Conservation (phyloP, 2,329 filamentous ascomycete genomes). For the Alternaria postmessia region DNA sequence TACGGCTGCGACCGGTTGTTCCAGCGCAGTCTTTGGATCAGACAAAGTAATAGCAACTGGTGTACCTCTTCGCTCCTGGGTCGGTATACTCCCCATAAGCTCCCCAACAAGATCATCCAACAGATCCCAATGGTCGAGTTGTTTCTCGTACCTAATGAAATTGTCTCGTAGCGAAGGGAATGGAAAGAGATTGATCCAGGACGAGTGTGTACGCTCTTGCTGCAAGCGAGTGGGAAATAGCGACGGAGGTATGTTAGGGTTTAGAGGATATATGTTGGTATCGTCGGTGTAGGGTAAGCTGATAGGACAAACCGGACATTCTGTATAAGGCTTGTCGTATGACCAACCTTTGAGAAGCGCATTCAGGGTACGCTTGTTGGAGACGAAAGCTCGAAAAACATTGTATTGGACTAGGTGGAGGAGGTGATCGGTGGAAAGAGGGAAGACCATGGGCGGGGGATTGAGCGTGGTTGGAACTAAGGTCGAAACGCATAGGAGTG, state of each 20-base stretch:
- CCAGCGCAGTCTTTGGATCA: not conserved
- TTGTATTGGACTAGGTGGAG: constrained; percentile 52
- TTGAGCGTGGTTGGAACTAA: constrained; percentile 1
- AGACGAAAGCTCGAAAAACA: constrained; percentile 46
- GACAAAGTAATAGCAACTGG: not conserved
- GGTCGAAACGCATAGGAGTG: not conserved
- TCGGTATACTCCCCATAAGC: constrained; percentile 4
- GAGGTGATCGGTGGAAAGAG: constrained; percentile 37
- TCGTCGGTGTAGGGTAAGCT: constrained; percentile 11
- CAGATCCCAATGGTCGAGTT: constrained; percentile 11
- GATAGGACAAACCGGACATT: constrained; percentile 6
- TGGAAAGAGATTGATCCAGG: constrained; percentile 63
- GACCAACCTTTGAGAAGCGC: constrained; percentile 14
- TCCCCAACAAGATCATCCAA: constrained; percentile 11
- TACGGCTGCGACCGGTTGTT: not conserved
- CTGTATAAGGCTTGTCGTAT: not conserved
- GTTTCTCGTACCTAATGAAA: constrained; percentile 47
- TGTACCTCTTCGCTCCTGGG: not conserved
- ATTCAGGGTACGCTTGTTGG: constrained; percentile 44
- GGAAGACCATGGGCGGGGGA: constrained; percentile 4
- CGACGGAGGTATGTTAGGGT: constrained; percentile 15
- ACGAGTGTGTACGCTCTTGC: constrained; percentile 60
- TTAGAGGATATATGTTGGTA: constrained; percentile 12
- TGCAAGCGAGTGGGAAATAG: constrained; percentile 62
- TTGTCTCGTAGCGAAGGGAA: constrained; percentile 63